Evolutionary conservation across 2,329 filamentous ascomycete genomes (phyloP), one percentile per base, ranked within the genome.

Genomic region (Fusarium circinatum): DNA sequence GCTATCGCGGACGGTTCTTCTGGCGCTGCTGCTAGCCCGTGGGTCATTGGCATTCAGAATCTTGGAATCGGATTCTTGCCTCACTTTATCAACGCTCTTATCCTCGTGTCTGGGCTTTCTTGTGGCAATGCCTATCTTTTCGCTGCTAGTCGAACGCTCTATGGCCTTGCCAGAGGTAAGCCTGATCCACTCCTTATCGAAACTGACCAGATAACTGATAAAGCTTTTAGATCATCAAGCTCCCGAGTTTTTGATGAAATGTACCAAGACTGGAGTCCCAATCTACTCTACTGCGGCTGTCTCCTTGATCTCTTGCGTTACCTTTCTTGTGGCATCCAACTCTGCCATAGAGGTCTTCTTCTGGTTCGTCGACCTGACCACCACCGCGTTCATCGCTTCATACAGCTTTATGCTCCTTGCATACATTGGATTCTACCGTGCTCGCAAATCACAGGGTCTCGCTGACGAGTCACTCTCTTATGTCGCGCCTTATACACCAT

Each of bases 61-160:
- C 74, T 89, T 58, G 81, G 84, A 22, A 86, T 90, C 55, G 75
- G 75, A 1, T 85, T 85, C 20, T 83, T 90, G 20, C 87, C 88
- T n/a, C 82, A 87, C 54, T 80, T 90, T 26, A 85, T 89, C 68
- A 91, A 90, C 75, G 88, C 87, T 18, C 89, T 89, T n/a, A 89
- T 93, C 73, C 84, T 93, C 44, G 89, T 91, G 15, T 82, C 78
- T 17, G 82, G 79, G 34, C 76, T 79, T 70, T 84, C 82, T 36
- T 83, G 82, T 51, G 85, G 84, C 14, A 86, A 86, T 69, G 84
- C 83, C 20, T 86, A 85, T 74, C 82, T 86, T 20, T 86, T 86
- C 76, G 83, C 83, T 28, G 81, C 84, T 3, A 84, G 81, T 17
- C 80, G 85, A 45, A 85, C 84, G 6, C 82, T 86, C 12, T 86